phyloP scores from a whole-genome alignment of 2,329 filamentous ascomycete genomes.

The Hymenoscyphus repandus region DNA sequence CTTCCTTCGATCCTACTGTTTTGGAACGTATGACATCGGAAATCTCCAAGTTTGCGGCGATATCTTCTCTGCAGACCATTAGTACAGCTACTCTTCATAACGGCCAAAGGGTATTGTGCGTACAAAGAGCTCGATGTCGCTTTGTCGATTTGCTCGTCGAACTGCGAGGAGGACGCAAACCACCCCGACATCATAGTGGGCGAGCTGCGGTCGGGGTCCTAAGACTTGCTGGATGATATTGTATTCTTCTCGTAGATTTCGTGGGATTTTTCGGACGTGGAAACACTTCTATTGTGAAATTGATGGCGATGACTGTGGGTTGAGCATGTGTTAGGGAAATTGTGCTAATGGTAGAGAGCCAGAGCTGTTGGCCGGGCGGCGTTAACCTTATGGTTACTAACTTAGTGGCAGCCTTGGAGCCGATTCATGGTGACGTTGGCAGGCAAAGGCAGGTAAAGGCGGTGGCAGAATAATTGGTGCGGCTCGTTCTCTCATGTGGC shows the following conservation, averaged over 20 bases:
- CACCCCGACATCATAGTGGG: constrained; percentile 41
- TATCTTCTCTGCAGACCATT: constrained; percentile 68
- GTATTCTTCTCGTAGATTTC: not conserved
- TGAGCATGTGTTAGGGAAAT: no score
- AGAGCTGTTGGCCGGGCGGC: no score
- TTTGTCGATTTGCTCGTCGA: constrained; percentile 96
- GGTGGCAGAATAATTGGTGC: no score
- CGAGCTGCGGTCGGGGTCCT: not conserved
- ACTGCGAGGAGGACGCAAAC: constrained; percentile 87
- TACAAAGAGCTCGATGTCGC: constrained; percentile 88
- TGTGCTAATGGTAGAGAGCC: no score
- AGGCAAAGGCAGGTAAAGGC: no score
- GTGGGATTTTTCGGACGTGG: not conserved
- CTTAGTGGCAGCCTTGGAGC: no score
- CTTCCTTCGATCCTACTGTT: constrained; percentile 94
- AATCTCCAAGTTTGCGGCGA: constrained; percentile 95
- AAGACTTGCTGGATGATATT: not conserved
- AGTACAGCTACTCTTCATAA: constrained; percentile 13
- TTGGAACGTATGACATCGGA: constrained; percentile 97
- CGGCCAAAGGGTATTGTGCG: not conserved
- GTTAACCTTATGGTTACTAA: no score
- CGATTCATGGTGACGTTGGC: no score
- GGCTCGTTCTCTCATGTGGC: no score
- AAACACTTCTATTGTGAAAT: no score
- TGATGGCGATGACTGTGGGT: no score